Base-by-base conservation (phyloP, 768 basidiomycete species). In the Russula emetica region DNA sequence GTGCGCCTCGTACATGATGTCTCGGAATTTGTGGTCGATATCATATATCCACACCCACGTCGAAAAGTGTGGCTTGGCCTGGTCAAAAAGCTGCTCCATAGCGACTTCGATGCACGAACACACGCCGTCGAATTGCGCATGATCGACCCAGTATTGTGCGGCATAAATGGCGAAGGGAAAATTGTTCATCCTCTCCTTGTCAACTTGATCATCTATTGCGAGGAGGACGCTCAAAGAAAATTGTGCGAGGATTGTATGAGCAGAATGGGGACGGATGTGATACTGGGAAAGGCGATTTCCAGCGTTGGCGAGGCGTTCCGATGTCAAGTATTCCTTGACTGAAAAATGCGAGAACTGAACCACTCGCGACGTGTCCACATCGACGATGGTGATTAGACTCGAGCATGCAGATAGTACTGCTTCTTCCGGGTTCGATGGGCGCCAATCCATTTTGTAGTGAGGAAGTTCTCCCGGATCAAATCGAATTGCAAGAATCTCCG, bases 21-120 rank as follows among this genome's bases (percentile, higher is more conserved):
- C 32, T 14, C n/a, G 57, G n/a, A 45, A 58, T 47, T 30, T 14
- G 16, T 6, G 5, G 32, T 58, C 57, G 13, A 58, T 49, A 24
- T 58, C 45, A n/a, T 58, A 45, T 40, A 55, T 55, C 55, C 55
- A 55, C 3, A 42, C 24, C 55, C 55, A 55, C 2, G 40, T 38
- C 18, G 38, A 16, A 18, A 55, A 42, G 24, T 55, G 38, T 55
- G 55, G 40, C 38, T 28, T 55, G 16, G 24, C 7, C 5, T 24
- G 9, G 7, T 40, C 38, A 55, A 55, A 55, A 42, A 55, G 55
- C 40, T 26, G 38, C 24, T 55, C 36, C 55, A 55, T 55, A 20
- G 38, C 55, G 16, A 5, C 38, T 20, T 55, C 16, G 38, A 55
- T 42, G 1, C 26, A 10, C 9, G 55, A 55, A 38, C 26, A 42